Evolutionary conservation across 257 asterid genomes (phyloP), one percentile per base, ranked within the genome.

Genomic region (Orobanche coerulescens): DNA sequence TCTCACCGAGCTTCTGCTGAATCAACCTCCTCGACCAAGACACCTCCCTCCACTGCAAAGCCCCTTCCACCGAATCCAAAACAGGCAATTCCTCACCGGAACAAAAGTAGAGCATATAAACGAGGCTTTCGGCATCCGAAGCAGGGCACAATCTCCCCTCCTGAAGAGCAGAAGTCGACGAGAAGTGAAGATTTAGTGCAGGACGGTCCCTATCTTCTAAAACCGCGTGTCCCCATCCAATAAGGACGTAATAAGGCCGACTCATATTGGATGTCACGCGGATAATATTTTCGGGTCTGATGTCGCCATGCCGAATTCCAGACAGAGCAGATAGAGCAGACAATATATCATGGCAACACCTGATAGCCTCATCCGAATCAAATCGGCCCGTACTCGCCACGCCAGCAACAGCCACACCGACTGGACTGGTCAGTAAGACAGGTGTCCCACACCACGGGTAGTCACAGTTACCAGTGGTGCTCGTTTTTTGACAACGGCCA

Each of bases 151-250:
- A 64, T 59, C 81, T 89, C 53, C 98, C 98, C 57, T 93, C 97
- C 66, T 93, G 97, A 54, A 93, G 97, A 24, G 95, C 95, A 77
- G 85, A 84, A 20, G 98, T 93, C 0, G 98, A 93, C 28, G 98
- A 93, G 75, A 78, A 93, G 73, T 81, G 98, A 71, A 93, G 94
- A 72, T 84, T 89, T 74, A 93, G 63, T 2, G 82, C 91, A 23
- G 98, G 95, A 19, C 97, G 95, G 36, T 93, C 97, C 67, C 97
- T 77, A 62, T 93, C 98, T 72, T 93, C 98, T 64, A 93, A 74
- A 74, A 93, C 79, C 25, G 97, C 98, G 68, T 84, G 98, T 18
- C 98, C 98, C 98, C 98, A 93, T 39, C 97, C 95, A 37, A 86
- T 78, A 39, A 93, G 82, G 58, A 83, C 84, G 23, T 78, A 88